Evolutionary conservation across 495 filamentous ascomycete species (phyloP).

Genomic region (Penicillium chermesinum): DNA sequence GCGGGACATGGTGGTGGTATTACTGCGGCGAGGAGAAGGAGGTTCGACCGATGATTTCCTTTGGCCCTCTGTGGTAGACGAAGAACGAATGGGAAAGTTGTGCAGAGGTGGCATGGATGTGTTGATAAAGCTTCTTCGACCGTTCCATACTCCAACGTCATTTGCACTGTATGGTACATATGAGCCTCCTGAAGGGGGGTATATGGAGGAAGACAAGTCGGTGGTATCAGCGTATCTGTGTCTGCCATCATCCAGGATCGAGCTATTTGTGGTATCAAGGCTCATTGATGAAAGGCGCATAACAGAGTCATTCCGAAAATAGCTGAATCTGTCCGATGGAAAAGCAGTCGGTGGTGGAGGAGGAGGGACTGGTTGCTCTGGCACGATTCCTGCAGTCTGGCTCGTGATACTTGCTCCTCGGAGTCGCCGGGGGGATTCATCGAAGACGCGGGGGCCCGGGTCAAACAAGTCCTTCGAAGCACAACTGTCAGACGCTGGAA

Average conservation of each 20-base stretch:
- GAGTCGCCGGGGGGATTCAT: conserved; percentile 21
- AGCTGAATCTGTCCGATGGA: conserved; percentile 31
- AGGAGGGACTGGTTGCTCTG: conserved; percentile 42
- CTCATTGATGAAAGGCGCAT: conserved; percentile 42
- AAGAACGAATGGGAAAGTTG: conserved; percentile 28
- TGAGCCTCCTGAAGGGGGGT: conserved; percentile 34
- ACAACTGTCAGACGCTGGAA: conserved; percentile 23
- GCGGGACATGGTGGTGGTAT: conserved; percentile 32
- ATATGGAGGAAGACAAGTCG: conserved; percentile 28
- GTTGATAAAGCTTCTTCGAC: conserved; percentile 27
- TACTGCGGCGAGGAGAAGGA: conserved; percentile 32
- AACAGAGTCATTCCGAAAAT: conserved; percentile 36
- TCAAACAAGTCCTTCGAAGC: conserved; percentile 11
- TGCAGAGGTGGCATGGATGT: conserved; percentile 24
- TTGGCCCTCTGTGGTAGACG: conserved; percentile 21
- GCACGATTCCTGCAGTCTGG: conserved; percentile 36
- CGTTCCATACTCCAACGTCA: conserved; percentile 38
- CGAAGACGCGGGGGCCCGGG: conserved; percentile 15
- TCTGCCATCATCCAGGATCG: conserved; percentile 40
- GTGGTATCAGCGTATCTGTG: conserved; percentile 25
- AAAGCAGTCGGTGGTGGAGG: conserved; percentile 39
- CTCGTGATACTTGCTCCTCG: conserved; percentile 38
- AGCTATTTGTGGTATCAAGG: conserved; percentile 45
- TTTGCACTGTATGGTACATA: conserved; percentile 41
- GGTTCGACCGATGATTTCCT: conserved; percentile 17